A percentile compares a stretch with the other conserved stretches of the same genome.
Conservation (phyloP, 352 stramenopile genomes). For the Globisporangium canariense region DNA sequence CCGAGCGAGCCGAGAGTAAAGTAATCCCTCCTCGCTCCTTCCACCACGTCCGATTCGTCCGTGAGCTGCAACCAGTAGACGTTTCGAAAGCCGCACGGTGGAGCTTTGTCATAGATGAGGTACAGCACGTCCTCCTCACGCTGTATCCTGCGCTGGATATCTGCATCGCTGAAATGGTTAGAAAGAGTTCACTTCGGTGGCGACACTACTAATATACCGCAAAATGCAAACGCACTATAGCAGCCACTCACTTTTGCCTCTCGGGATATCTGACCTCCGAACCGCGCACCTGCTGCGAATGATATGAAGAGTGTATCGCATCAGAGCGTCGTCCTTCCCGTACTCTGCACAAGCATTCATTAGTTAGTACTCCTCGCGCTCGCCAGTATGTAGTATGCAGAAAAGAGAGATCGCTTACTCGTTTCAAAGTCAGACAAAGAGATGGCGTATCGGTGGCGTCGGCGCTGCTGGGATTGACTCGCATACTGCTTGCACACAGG, state of each 20-base stretch:
- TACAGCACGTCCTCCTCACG: slow-evolving; percentile 60
- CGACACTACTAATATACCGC: slow-evolving; percentile 9
- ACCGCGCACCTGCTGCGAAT: slow-evolving; percentile 28
- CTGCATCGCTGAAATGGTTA: slow-evolving; percentile 11
- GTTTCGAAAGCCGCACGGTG: slow-evolving; percentile 62
- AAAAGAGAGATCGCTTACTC: background rate
- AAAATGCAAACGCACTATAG: background rate
- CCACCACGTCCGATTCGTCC: slow-evolving; percentile 29
- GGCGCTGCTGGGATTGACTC: background rate
- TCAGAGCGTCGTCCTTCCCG: slow-evolving; percentile 33
- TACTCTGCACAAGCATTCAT: slow-evolving; percentile 34
- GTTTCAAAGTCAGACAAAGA: slow-evolving; percentile 9
- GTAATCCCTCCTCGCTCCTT: slow-evolving; percentile 33
- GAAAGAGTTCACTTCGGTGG: background rate
- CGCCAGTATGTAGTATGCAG: background rate
- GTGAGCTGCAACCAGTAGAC: slow-evolving; percentile 62
- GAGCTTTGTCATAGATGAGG: slow-evolving; percentile 31
- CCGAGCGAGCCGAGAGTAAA: slow-evolving; percentile 57
- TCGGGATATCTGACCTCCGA: slow-evolving; percentile 30
- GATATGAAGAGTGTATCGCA: slow-evolving; percentile 44
- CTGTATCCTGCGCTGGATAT: slow-evolving; percentile 16
- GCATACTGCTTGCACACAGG: background rate
- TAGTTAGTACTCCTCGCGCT: background rate
- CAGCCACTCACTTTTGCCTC: slow-evolving; percentile 27
- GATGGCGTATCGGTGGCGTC: background rate